A percentile compares a stretch with the other conserved stretches of the same genome.
Conservation (phyloP, 2,329 filamentous ascomycete species). For the Calcarisporium arbuscula region DNA sequence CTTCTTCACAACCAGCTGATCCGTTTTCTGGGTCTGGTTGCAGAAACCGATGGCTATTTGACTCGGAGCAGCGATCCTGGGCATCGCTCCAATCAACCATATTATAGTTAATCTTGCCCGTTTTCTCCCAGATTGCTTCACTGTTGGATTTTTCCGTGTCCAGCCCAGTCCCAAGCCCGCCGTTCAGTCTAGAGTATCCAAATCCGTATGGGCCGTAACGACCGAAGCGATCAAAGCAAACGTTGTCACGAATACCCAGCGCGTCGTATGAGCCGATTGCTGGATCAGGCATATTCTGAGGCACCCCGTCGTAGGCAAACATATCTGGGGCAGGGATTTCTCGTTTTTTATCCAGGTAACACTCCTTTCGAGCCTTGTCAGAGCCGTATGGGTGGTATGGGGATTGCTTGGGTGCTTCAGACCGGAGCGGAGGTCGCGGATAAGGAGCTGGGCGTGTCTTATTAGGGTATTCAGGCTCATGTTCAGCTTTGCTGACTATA, state of each 20-base stretch:
- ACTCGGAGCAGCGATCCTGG: slow-evolving; percentile 46
- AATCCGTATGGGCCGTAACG: slow-evolving; percentile 79
- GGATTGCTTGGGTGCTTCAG: slow-evolving; percentile 35
- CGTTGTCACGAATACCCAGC: slow-evolving; percentile 66
- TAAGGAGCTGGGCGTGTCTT: slow-evolving; percentile 24
- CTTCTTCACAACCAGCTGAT: slow-evolving; percentile 21
- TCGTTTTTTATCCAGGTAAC: slow-evolving; percentile 56
- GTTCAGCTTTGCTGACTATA: slow-evolving; percentile 56
- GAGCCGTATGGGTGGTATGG: slow-evolving; percentile 67
- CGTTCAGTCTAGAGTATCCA: slow-evolving; percentile 69
- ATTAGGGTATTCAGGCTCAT: slow-evolving; percentile 69
- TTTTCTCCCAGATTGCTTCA: slow-evolving; percentile 49
- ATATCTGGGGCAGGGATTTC: slow-evolving; percentile 54
- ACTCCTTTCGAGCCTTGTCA: slow-evolving; percentile 44
- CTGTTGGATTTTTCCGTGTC: slow-evolving; percentile 66
- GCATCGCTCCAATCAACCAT: slow-evolving; percentile 48
- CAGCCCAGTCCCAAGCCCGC: slow-evolving; percentile 65
- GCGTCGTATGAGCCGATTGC: slow-evolving; percentile 70
- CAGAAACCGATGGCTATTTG: slow-evolving; percentile 58
- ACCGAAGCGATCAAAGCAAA: slow-evolving; percentile 85
- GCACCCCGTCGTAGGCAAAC: slow-evolving; percentile 63
- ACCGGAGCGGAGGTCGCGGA: slow-evolving; percentile 25
- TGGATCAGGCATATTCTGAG: slow-evolving; percentile 70
- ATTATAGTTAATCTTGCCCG: slow-evolving; percentile 50
- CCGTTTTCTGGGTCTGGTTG: slow-evolving; percentile 31